These are phyloP conservation scores for Geotrichum ghanense DNA, from an alignment of 805 yeast genomes.

Conservation along the genomic window DNA sequence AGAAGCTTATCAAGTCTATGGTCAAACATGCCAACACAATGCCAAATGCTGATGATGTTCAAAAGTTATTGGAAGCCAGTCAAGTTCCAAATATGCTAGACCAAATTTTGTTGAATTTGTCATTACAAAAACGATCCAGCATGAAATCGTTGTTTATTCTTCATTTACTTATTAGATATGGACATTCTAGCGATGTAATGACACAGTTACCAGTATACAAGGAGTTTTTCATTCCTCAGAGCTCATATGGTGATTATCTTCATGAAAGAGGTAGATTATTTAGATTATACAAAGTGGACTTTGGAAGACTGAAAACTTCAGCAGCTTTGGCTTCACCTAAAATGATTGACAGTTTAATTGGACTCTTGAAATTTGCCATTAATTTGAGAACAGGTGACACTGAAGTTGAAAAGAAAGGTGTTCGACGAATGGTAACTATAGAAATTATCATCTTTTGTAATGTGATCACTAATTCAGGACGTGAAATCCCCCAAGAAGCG, in stretches of 20 bases:
- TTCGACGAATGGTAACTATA: not conserved
- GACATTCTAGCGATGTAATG: not conserved
- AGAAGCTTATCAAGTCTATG: not conserved
- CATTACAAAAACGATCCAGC: not conserved
- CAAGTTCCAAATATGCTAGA: not conserved
- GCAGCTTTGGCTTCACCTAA: not conserved
- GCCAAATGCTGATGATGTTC: not conserved
- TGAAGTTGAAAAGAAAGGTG: not conserved
- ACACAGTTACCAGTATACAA: not conserved
- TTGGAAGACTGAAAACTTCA: not conserved
- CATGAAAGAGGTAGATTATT: not conserved
- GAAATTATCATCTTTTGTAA: not conserved
- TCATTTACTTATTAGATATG: not conserved
- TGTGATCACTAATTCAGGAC: not conserved
- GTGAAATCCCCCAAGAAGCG: not conserved
- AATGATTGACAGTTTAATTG: not conserved
- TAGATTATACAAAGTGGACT: not conserved
- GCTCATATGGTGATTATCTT: not conserved
- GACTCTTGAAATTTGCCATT: not conserved
- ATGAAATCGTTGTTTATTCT: not conserved
- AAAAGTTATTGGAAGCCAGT: not conserved
- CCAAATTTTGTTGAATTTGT: not conserved
- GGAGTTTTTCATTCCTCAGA: not conserved
- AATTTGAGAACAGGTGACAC: not conserved
- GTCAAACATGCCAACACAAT: not conserved